These are phyloP conservation scores for Thelonectria blattea DNA, from an alignment of 2,329 filamentous ascomycete genomes.

Conservation along the genomic window DNA sequence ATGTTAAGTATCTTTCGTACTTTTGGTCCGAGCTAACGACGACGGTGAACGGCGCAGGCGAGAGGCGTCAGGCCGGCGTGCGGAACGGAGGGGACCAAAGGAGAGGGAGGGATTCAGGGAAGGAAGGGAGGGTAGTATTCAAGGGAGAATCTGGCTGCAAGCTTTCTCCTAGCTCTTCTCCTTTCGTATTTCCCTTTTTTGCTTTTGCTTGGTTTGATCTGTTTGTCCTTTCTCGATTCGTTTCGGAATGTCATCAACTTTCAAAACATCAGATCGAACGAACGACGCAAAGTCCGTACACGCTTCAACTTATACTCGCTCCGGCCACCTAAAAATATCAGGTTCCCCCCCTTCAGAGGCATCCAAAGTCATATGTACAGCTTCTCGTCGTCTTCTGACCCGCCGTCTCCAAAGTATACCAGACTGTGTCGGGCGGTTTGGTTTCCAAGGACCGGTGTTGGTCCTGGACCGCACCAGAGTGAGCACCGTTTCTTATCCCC, in stretches of 20 bases:
- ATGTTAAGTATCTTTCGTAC: not conserved
- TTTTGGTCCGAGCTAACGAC: not conserved
- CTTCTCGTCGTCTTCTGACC: conserved; percentile 32
- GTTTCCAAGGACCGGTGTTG: conserved; percentile 1
- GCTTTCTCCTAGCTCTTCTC: not conserved
- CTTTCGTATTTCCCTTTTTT: not conserved
- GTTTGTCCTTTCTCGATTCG: conserved; percentile 12
- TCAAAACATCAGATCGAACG: conserved; percentile 35
- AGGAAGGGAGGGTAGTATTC: conserved; percentile 3
- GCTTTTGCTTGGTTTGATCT: not conserved
- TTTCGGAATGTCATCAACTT: conserved; percentile 27
- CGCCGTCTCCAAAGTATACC: conserved; percentile 30
- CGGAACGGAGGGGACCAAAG: not conserved
- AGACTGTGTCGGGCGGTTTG: conserved; percentile 8
- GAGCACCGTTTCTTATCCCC: conserved; percentile 5
- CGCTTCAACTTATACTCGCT: conserved; percentile 39
- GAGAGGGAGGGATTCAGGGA: not conserved
- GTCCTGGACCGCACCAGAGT: not conserved
- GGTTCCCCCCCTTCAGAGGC: conserved; percentile 4
- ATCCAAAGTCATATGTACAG: conserved; percentile 37
- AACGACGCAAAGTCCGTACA: conserved; percentile 17
- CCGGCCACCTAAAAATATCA: conserved; percentile 37
- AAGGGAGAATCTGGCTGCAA: not conserved
- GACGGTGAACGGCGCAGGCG: not conserved
- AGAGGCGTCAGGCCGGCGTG: conserved; percentile 3